Evolutionary conservation across 371 early-diverging fungal genomes (phyloP), one percentile per base, ranked within the genome.

Genomic region (Mucor irregularis): DNA sequence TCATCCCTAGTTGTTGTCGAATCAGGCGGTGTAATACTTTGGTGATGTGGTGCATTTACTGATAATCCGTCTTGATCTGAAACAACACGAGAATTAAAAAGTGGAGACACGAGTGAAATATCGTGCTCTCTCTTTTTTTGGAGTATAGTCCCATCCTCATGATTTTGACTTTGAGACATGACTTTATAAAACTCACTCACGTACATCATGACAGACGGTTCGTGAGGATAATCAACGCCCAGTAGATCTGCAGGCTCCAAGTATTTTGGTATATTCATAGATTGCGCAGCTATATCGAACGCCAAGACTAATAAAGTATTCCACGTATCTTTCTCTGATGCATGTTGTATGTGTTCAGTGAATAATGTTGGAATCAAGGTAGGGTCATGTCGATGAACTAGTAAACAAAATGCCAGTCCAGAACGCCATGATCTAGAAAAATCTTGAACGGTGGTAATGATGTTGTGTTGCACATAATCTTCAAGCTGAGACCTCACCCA

Each of bases 371-470:
- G 84, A 10, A 90, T 38, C 22, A 85, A 65, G 3, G 72, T 69
- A 4, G 88, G 88, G 45, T 84, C 83, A 56, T 85, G 80, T 21
- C 82, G 64, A 64, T 91, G 87, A 16, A 90, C 83, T 13, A 92
- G 69, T 28, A 86, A 78, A 54, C 82, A 76, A 62, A 91, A 91
- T 13, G 82, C 84, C 22, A 86, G 62, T 6, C 91, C 91, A 49
- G 79, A 85, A 50, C 82, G 70, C 91, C 90, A 91, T 9, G 83
- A 76, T 26, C 76, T 74, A 43, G 84, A 76, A 65, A 91, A 89
- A 63, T 91, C 86, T 30, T 76, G 77, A 3, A 85, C 65, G 5
- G 71, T 51, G 29, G 77, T 71, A 24, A 86, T 76, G 21, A 86
- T 69, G 28, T 81, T 73, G 11, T 72, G 73, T 3, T 46, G 37